Conservation (phyloP, 2,329 filamentous ascomycete genomes). For the Trichophyton equinum region DNA sequence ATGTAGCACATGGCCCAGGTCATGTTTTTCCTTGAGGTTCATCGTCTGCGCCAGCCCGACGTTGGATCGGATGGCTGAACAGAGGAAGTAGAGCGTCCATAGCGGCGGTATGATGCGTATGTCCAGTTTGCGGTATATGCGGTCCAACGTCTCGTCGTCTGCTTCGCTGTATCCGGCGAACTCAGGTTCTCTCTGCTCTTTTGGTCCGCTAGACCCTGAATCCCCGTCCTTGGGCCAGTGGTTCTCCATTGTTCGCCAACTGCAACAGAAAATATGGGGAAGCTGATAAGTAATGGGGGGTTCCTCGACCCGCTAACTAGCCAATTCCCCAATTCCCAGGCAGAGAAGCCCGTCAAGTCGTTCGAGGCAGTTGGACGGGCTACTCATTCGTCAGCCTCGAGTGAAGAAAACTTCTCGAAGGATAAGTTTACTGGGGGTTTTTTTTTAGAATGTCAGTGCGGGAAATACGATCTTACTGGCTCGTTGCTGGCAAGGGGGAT, state of each 20-base stretch:
- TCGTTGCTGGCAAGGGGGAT: background rate
- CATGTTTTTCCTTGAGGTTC: slow-evolving; percentile 59
- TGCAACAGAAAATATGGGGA: background rate
- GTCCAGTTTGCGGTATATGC: slow-evolving; percentile 42
- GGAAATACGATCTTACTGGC: background rate
- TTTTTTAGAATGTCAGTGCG: background rate
- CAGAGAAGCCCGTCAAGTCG: background rate
- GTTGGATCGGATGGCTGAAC: slow-evolving; percentile 82
- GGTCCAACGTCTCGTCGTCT: slow-evolving; percentile 25
- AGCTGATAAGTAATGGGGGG: background rate
- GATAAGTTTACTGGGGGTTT: background rate
- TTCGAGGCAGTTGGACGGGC: background rate
- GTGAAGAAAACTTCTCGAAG: background rate
- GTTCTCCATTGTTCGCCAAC: background rate
- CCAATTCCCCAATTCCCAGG: background rate
- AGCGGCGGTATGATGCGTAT: slow-evolving; percentile 58
- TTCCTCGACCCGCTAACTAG: background rate
- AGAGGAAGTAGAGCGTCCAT: slow-evolving; percentile 83
- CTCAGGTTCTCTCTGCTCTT: background rate
- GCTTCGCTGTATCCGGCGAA: slow-evolving; percentile 18
- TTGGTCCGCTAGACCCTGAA: background rate
- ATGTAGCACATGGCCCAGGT: slow-evolving; percentile 58
- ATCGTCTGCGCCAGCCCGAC: slow-evolving; percentile 91
- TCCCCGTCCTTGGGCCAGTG: background rate
- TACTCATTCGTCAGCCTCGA: background rate